These are phyloP conservation scores for Ormosia emarginata DNA, from an alignment of 306 rosid genomes.

Conservation along the genomic window DNA sequence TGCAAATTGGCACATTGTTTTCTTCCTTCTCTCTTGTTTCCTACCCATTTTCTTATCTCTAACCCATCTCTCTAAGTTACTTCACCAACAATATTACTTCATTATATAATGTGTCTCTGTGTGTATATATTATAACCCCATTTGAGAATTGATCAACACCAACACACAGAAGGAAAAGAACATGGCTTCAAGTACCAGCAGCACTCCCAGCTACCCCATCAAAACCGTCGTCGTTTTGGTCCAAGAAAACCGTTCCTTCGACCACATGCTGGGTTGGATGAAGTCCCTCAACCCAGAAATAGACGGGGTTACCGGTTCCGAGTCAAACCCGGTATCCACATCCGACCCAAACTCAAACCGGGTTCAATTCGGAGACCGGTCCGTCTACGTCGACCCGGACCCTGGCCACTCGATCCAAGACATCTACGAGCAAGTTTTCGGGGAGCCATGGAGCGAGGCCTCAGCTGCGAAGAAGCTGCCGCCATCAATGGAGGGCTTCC, in stretches of 20 bases:
- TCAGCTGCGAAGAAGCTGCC: slow-evolving; percentile 39
- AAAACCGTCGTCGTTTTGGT: slow-evolving; percentile 83
- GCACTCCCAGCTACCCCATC: slow-evolving; percentile 32
- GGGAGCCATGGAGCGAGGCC: slow-evolving; percentile 60
- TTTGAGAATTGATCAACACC: not conserved
- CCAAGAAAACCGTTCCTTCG: slow-evolving; percentile 91
- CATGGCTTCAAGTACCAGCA: slow-evolving; percentile 28
- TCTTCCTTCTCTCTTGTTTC: not conserved
- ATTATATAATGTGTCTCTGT: not conserved
- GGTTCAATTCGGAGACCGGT: slow-evolving; percentile 27
- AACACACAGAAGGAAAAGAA: not conserved
- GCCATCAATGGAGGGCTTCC: slow-evolving; percentile 70
- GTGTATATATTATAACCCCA: not conserved
- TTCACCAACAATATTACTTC: not conserved
- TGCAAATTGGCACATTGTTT: not conserved
- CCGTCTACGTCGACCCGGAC: slow-evolving; percentile 65
- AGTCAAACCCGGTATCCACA: slow-evolving; percentile 53
- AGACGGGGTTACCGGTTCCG: slow-evolving; percentile 57
- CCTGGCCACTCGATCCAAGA: slow-evolving; percentile 80
- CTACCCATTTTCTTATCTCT: not conserved
- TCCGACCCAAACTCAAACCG: slow-evolving; percentile 37
- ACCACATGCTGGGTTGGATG: slow-evolving; percentile 91
- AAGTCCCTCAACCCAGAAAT: slow-evolving; percentile 63
- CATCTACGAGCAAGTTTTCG: slow-evolving; percentile 77
- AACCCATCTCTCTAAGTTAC: not conserved